These are phyloP conservation scores for Pseudogymnoascus pannorum DNA, from an alignment of 2,329 filamentous ascomycete species.

Conservation along the genomic window DNA sequence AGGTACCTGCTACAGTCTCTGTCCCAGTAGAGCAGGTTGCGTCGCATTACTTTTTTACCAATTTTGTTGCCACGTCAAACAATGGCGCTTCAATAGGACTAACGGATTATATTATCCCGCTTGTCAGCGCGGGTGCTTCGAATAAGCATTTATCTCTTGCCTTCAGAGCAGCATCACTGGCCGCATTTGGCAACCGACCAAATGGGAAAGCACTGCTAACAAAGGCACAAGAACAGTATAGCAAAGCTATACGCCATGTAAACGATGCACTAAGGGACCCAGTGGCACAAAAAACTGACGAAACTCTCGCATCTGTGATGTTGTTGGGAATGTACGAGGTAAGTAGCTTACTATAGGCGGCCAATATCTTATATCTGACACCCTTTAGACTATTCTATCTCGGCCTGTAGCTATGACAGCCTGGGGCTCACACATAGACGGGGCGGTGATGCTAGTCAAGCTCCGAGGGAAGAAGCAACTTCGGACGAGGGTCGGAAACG, in stretches of 20 bases:
- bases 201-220: slow-evolving; percentile 30
- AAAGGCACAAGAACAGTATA: slow-evolving; percentile 45
- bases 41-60: slow-evolving; percentile 52
- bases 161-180: slow-evolving; percentile 53
- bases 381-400: slow-evolving; percentile 39
- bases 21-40: slow-evolving; percentile 48
- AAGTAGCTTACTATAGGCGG: slow-evolving; percentile 11
- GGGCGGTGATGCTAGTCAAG: slow-evolving; percentile 54
- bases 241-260: slow-evolving; percentile 45
- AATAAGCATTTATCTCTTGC: slow-evolving; percentile 46
- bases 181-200: slow-evolving; percentile 47
- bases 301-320: slow-evolving; percentile 51
- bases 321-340: slow-evolving; percentile 54
- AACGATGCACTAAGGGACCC: slow-evolving; percentile 47
- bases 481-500: slow-evolving; percentile 43
- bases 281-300: slow-evolving; percentile 43
- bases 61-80: slow-evolving; percentile 50
- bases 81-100: slow-evolving; percentile 46
- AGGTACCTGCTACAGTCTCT: slow-evolving; percentile 33
- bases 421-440: slow-evolving; percentile 58
- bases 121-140: slow-evolving; percentile 40
- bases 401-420: slow-evolving; percentile 47
- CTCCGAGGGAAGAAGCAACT: slow-evolving; percentile 49
- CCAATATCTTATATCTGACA: slow-evolving; percentile 11
- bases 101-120: slow-evolving; percentile 51